These are phyloP conservation scores for Plantago coronopus DNA, from an alignment of 305 asterid species.

Conservation along the genomic window DNA sequence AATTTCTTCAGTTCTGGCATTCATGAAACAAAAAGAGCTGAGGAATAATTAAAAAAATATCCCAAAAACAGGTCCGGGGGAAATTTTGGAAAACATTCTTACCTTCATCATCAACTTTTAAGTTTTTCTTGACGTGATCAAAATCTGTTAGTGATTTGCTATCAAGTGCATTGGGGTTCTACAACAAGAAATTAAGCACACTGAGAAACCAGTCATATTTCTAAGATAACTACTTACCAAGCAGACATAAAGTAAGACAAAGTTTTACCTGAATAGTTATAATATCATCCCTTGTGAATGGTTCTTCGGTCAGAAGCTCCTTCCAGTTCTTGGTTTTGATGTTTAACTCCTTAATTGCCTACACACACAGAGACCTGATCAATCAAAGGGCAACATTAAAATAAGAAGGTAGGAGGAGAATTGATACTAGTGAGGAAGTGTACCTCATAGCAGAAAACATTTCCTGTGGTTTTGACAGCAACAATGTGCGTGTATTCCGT, in stretches of 20 bases:
- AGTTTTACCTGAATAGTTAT: constrained; percentile 79
- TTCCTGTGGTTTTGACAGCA: constrained; percentile 88
- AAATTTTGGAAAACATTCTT: constrained; percentile 15
- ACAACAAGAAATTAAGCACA: constrained; percentile 22
- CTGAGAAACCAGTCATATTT: constrained; percentile 19
- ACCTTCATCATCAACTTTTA: constrained; percentile 94
- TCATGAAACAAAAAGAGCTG: constrained; percentile 17
- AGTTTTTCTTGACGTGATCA: constrained; percentile 86
- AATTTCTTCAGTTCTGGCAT: constrained; percentile 63
- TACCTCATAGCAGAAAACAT: constrained; percentile 95
- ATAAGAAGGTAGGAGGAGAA: constrained; percentile 8
- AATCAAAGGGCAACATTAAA: constrained; percentile 6
- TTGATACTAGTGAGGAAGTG: constrained; percentile 12
- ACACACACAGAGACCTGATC: constrained; percentile 18
- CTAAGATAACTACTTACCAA: constrained; percentile 4
- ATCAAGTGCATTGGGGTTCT: constrained; percentile 95
- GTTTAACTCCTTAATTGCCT: constrained; percentile 96
- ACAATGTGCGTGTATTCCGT: constrained; percentile 90
- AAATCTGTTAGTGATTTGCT: constrained; percentile 71
- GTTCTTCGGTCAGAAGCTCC: constrained; percentile 97
- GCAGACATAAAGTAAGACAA: neutral
- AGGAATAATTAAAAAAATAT: constrained; percentile 4
- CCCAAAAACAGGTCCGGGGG: constrained; percentile 10
- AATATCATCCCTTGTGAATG: constrained; percentile 74
- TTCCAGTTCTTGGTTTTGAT: constrained; percentile 94